Base-by-base conservation (phyloP, 2,329 filamentous ascomycete species). In the Fusarium cyanostomum region DNA sequence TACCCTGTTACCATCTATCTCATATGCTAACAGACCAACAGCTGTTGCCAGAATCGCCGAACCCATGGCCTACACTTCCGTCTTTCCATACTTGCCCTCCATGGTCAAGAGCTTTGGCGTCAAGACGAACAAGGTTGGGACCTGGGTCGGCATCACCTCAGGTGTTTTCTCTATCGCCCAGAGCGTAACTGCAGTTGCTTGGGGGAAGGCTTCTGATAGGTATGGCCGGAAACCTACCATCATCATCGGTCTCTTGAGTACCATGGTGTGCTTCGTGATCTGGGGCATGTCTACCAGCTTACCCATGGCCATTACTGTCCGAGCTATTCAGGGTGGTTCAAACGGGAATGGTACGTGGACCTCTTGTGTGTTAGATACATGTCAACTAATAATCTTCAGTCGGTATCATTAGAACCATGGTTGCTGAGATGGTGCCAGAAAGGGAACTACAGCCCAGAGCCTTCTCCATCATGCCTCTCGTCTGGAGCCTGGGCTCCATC, bases 391-490 rank as follows among this genome's bases (percentile, higher is more conserved):
- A 9, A 7, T 8, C 7, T 33, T 7, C 15, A 88, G 89, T 94
- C n/a, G 91, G 95, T 2, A 97, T 97, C 61, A 89, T 97, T 63
- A 82, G 94, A 65, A 96, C 92, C 13, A 92, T 95, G 80, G 93
- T 97, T 3, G 94, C 94, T 0, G 94, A 97, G 75, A 88, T 97
- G 84, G 93, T 97, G 2, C 91, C 92, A 0, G 88, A 95, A 74
- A 92, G 86, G 74, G 90, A 93, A 72, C 81, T 97, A 7, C 94
- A 97, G 72, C 94, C 94, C 0, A 83, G 88, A 49, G 95, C 95
- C 0, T 98, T 98, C 75, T 93, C 90, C 64, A 82, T 98, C 41
- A 97, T 98, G 94, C 94, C 94, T 5, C 79, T 98, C 13, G 91
- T 86, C 28, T 98, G 92, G 90, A 93, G 89, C 10, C 80, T 97